Base-by-base conservation (phyloP, 192 early-diverging fungal species). In the Umbelopsis sp. region DNA sequence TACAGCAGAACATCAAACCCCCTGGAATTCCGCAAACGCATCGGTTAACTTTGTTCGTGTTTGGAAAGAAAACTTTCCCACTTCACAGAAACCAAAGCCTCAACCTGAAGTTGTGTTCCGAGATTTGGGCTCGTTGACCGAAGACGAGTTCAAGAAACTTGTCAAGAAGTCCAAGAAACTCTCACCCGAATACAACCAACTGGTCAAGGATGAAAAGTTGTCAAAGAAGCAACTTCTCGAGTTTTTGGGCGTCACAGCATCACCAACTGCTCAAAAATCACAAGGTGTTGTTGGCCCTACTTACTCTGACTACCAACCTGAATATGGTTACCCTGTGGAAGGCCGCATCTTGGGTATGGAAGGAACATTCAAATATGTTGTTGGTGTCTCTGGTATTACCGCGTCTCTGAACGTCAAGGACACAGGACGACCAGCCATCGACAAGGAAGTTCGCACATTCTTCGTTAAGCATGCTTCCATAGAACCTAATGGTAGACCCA, bases 51-150 rank as follows among this genome's bases (percentile, higher is more conserved):
- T 85, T 72, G 53, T 84, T 15, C 82, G 82, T 68, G 70, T 86
- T 23, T 93, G 90, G 91, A 91, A 89, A 71, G 89, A 93, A 53
- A 90, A 90, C 72, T 93, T 92, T 67, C 85, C 84, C 12, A 76
- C 78, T 51, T 91, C 89, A 23, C 78, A 78, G 47, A 80, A 80
- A 25, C 89, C 89, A 6, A 48, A 74, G 41, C 79, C 80, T 48
- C 80, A 78, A 20, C 74, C 76, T 48, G 74, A 80, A 64, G 52
- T 70, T 20, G 68, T 81, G 25, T 50, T 77, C 71, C 80, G 82
- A 51, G 90, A 88, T 78, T 70, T 93, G 18, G 79, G 78, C 11
- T 23, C 67, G 46, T 86, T 93, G 89, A 78, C 85, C 10, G 79
- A 80, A 12, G 50, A 69, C 13, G 79, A 92, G 75, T 93, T 89